A percentile compares a stretch with the other conserved stretches of the same genome.
Evolutionary conservation across 495 filamentous ascomycete species (phyloP).

Genomic region (Massariosphaeria phaeospora): DNA sequence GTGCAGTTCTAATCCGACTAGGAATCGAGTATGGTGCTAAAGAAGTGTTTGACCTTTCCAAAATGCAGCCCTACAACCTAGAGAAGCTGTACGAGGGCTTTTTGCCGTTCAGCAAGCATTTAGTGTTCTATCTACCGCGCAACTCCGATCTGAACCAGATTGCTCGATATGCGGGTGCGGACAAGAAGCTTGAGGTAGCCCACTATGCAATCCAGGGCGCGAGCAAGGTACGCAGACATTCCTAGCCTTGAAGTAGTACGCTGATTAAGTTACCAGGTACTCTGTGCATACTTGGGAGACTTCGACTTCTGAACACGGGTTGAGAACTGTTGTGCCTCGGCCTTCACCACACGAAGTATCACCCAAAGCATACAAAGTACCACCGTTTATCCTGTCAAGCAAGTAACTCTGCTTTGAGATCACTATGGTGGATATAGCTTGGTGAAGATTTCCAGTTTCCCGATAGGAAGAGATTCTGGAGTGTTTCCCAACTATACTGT

Average conservation of each 20-base stretch:
- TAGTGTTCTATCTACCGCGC: conserved; percentile 80
- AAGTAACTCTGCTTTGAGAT: no score
- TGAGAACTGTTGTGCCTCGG: not conserved
- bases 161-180: conserved; percentile 55
- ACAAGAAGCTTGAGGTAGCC: conserved; percentile 58
- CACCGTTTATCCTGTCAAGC: no score
- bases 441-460: no score
- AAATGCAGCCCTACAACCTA: conserved; percentile 83
- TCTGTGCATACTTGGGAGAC: conserved; percentile 53
- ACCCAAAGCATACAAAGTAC: no score
- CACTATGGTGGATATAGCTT: no score
- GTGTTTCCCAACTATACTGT: no score
- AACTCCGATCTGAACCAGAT: conserved; percentile 83
- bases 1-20: conserved; percentile 29
- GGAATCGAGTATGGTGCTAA: conserved; percentile 73
- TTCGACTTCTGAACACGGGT: conserved; percentile 34
- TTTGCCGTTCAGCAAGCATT: conserved; percentile 46
- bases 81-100: conserved; percentile 57
- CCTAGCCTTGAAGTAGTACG: no score
- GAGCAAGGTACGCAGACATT: conserved; percentile 60
- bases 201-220: conserved; percentile 90
- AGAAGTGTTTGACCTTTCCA: conserved; percentile 74
- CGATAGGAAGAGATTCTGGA: no score
- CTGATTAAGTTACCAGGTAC: conserved; percentile 41
- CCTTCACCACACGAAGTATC: not conserved